Evolutionary conservation across 257 asterid genomes (phyloP).

Genomic region (Ocimum tenuiflorum): DNA sequence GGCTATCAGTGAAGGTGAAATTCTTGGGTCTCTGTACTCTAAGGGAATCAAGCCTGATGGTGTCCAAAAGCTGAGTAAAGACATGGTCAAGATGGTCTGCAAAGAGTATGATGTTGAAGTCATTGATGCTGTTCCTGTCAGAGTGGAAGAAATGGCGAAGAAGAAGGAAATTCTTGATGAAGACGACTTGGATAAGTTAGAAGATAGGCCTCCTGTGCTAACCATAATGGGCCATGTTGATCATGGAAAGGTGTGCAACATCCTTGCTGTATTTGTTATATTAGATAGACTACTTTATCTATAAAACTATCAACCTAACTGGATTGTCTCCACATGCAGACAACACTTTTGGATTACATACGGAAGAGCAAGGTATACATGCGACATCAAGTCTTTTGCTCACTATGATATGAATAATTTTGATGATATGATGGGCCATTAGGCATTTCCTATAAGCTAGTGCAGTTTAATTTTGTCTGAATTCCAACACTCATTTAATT

Average conservation of each 20-base stretch:
- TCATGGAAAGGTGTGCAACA: conserved; percentile 81
- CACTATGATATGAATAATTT: background rate
- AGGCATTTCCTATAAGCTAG: background rate
- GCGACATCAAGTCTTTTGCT: conserved; percentile 6
- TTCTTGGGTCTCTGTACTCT: conserved; percentile 62
- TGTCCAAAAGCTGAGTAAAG: conserved; percentile 86
- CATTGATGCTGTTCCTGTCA: conserved; percentile 58
- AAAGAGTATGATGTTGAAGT: conserved; percentile 83
- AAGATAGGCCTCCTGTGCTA: conserved; percentile 86
- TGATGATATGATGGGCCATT: background rate
- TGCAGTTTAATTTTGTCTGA: conserved; percentile 10
- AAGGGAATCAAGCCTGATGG: conserved; percentile 96
- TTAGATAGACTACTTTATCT: background rate
- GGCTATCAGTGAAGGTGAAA: conserved; percentile 91
- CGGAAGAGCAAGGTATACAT: conserved; percentile 72
- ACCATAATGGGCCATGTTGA: conserved; percentile 99
- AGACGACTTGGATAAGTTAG: conserved; percentile 76
- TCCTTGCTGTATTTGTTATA: conserved; percentile 7
- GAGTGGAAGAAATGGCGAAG: conserved; percentile 92
- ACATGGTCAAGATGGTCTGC: conserved; percentile 96
- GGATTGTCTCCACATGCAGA: conserved; percentile 45
- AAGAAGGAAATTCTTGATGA: conserved; percentile 78
- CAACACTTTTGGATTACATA: conserved; percentile 86
- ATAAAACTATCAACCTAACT: conserved; percentile 11
- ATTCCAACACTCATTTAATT: conserved; percentile 22